These are phyloP conservation scores for Plasmopara halstedii DNA, from an alignment of 352 stramenopile species.

Conservation along the genomic window DNA sequence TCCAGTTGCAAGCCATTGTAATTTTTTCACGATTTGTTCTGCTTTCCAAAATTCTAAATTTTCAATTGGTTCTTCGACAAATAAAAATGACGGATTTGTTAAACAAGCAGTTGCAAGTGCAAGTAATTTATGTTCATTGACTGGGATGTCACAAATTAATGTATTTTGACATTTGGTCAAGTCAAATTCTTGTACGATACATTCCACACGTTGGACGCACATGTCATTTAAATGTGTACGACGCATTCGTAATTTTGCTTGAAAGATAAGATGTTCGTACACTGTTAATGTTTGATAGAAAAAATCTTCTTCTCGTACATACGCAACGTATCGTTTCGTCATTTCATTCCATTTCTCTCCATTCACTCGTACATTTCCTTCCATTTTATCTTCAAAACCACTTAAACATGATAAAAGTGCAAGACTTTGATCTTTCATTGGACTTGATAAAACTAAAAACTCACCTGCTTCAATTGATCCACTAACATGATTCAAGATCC, in stretches of 20 bases:
- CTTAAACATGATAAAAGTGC: constrained; percentile 90
- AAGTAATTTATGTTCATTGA: constrained; percentile 76
- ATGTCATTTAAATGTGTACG: constrained; percentile 19
- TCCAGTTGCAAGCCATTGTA: constrained; percentile 59
- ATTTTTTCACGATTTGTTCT: constrained; percentile 33
- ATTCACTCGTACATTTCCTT: constrained; percentile 56
- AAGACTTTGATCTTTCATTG: constrained; percentile 69
- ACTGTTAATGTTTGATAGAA: constrained; percentile 85
- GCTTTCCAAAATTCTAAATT: constrained; percentile 52
- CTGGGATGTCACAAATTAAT: constrained; percentile 66
- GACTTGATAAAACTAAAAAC: constrained; percentile 58
- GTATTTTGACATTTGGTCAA: too few relatives aligned
- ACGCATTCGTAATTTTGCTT: constrained; percentile 74
- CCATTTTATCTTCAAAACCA: constrained; percentile 74
- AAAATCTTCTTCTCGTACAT: constrained; percentile 84
- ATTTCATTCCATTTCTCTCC: constrained; percentile 40
- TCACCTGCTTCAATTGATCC: constrained; percentile 32
- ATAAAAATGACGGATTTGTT: constrained; percentile 71
- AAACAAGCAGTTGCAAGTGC: constrained; percentile 82
- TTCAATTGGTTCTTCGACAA: constrained; percentile 78
- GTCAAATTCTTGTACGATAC: constrained; percentile 52
- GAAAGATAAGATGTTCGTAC: constrained; percentile 83
- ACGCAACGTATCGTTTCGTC: constrained; percentile 31
- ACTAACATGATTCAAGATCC: constrained; percentile 38
- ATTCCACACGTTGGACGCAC: constrained; percentile 40